Base-by-base conservation (phyloP, 2,329 filamentous ascomycete genomes). In the Aureobasidium sp. region DNA sequence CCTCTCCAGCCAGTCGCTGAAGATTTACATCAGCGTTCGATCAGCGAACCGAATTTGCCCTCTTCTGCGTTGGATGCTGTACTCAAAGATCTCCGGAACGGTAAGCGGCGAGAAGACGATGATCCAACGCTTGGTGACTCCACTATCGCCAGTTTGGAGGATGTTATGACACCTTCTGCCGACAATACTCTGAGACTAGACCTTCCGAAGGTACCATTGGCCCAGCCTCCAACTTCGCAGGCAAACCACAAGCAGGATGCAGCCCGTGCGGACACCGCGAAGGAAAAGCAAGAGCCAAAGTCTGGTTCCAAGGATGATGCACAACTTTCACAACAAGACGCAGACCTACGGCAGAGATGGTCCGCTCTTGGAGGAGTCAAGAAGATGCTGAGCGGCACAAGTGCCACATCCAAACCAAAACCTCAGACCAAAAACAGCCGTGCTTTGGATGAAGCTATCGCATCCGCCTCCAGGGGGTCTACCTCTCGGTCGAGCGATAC, bases 91-190 rank as follows among this genome's bases (percentile, higher is more conserved):
- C 69, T 79, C 19, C 69, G 79, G 1, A 68, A 72, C 57, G 71
- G 49, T 14, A 61, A 76, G 65, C 74, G 73, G 6, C 72, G 58
- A 40, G 64, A 64, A 17, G 69, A 67, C 11, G 64, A 67, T 15
- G 70, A 74, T 19, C 54, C 63, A 15, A 67, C 70, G 35, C 73
- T 74, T 42, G 78, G 77, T 39, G 78, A 80, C 33, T 76, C 75
- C 19, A 81, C 78, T 3, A 74, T 80, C 47, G 74, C 77, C 49
- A 79, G 77, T 3, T 69, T 80, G 8, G 76, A 79, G 66, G 75
- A 77, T 39, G 72, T 80, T 14, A 72, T 78, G 14, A 65, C 70
- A 19, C 71, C 70, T 0, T 61, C 67, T n/a, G 56, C 64, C 6
- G 68, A 68, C 68, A 60, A 67, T 4, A 67, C 64, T 7, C 29